phyloP scores from a whole-genome alignment of 2,329 filamentous ascomycete genomes.

The Aspergillus eucalypticola region DNA sequence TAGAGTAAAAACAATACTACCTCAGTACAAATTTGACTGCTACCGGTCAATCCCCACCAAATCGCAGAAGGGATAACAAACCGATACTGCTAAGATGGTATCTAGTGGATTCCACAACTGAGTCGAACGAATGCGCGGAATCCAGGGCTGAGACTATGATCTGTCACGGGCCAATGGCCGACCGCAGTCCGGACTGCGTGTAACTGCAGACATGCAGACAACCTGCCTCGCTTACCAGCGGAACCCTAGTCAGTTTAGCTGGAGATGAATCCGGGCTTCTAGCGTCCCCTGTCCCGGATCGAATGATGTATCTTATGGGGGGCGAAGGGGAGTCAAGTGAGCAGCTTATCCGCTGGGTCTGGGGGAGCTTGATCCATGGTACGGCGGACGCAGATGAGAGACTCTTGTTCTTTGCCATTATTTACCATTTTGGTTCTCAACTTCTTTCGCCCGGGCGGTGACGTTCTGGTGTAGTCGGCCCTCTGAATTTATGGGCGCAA shows the following conservation, averaged over 20 bases:
- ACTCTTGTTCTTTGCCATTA: not conserved
- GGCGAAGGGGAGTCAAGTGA: constrained; percentile 15
- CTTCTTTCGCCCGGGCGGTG: constrained; percentile 5
- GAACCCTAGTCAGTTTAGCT: not conserved
- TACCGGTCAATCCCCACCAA: not conserved
- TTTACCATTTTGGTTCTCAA: not conserved
- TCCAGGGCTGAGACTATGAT: constrained; percentile 1
- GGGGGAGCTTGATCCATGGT: constrained; percentile 19
- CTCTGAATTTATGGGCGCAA: constrained; percentile 1
- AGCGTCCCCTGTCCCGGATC: constrained; percentile 2
- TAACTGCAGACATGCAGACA: constrained; percentile 5
- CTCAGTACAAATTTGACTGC: not conserved
- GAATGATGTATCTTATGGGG: constrained; percentile 2
- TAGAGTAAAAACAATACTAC: not conserved
- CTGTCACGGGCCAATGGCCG: constrained; percentile 5
- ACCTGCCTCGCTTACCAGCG: constrained; percentile 8
- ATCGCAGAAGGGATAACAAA: no score
- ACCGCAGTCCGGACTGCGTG: constrained; percentile 3
- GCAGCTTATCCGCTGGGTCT: constrained; percentile 10
- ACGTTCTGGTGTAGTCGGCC: constrained; percentile 4
- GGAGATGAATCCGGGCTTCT: not conserved
- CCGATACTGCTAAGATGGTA: no score
- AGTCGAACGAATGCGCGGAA: not conserved
- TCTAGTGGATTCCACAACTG: not conserved
- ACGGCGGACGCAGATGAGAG: constrained; percentile 14